These are phyloP conservation scores for Saccharomycopsis capsularis DNA, from an alignment of 805 yeast species.

Conservation along the genomic window DNA sequence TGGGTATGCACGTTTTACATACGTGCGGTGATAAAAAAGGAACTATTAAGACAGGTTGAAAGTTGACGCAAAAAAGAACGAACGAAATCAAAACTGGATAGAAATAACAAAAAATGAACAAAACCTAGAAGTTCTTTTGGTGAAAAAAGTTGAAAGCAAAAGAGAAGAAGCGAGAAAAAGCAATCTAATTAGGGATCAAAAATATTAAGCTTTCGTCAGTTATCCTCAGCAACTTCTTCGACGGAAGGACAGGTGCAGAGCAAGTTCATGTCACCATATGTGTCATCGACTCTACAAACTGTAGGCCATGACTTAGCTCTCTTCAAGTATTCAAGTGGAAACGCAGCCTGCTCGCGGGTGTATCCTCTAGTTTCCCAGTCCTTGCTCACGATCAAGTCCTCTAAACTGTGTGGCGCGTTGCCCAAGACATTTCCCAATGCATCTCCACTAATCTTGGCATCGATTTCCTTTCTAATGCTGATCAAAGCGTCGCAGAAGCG, in stretches of 20 bases:
- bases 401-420: slow-evolving; percentile 87
- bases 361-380: slow-evolving; percentile 87
- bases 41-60: no score
- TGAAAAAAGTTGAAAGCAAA: no score
- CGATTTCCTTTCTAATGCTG: slow-evolving; percentile 75
- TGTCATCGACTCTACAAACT: slow-evolving; percentile 87
- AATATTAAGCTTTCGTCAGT: no score
- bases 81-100: no score
- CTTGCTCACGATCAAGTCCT: slow-evolving; percentile 58
- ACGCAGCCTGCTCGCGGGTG: slow-evolving; percentile 89
- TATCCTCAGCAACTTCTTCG: slow-evolving; percentile 33
- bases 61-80: no score
- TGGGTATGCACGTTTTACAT: no score
- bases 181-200: no score
- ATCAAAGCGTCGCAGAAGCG: slow-evolving; percentile 86
- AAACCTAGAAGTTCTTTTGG: no score
- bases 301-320: slow-evolving; percentile 90
- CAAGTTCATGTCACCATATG: slow-evolving; percentile 87
- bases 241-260: slow-evolving; percentile 91
- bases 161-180: no score
- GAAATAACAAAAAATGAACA: no score
- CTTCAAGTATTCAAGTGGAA: slow-evolving; percentile 71
- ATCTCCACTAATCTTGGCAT: slow-evolving; percentile 58
- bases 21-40: no score
- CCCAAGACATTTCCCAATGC: slow-evolving; percentile 65